These are phyloP conservation scores for Trifolium dubium DNA, from an alignment of 306 rosid genomes.

Conservation along the genomic window DNA sequence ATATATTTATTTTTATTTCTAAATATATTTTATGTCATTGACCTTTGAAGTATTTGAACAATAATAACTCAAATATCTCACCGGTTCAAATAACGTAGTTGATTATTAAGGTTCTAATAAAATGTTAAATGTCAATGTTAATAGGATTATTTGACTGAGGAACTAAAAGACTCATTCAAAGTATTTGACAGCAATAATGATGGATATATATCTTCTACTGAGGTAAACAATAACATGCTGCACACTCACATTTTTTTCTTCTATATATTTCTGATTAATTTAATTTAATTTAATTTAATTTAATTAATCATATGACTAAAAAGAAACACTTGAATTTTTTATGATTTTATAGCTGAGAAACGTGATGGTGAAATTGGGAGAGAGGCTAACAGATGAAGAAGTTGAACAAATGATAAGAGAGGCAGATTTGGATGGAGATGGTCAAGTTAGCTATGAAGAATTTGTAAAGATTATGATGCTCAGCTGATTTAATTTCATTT, in stretches of 20 bases:
- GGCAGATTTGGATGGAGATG: slow-evolving; percentile 18
- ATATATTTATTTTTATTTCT: too few species aligned
- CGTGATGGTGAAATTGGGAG: slow-evolving; percentile 1
- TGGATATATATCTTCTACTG: slow-evolving; percentile 77
- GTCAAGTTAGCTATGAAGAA: slow-evolving; percentile 3
- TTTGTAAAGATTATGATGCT: neutral
- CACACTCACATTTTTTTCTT: neutral
- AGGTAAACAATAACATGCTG: slow-evolving; percentile 51
- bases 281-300: neutral
- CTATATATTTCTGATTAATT: neutral
- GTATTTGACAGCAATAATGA: slow-evolving; percentile 83
- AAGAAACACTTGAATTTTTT: neutral
- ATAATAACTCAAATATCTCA: too few species aligned
- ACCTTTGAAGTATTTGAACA: neutral
- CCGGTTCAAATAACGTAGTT: neutral
- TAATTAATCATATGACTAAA: neutral
- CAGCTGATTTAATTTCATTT: neutral
- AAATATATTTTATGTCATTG: neutral
- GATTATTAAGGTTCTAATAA: neutral
- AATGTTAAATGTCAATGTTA: neutral
- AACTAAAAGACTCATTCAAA: slow-evolving; percentile 81
- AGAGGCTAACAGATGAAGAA: neutral
- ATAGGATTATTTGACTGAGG: slow-evolving; percentile 59
- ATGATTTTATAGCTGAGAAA: slow-evolving; percentile 7
- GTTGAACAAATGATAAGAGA: neutral